Evolutionary conservation across 768 basidiomycete genomes (phyloP), one percentile per base, ranked within the genome.

Genomic region (Mycena epipterygia): DNA sequence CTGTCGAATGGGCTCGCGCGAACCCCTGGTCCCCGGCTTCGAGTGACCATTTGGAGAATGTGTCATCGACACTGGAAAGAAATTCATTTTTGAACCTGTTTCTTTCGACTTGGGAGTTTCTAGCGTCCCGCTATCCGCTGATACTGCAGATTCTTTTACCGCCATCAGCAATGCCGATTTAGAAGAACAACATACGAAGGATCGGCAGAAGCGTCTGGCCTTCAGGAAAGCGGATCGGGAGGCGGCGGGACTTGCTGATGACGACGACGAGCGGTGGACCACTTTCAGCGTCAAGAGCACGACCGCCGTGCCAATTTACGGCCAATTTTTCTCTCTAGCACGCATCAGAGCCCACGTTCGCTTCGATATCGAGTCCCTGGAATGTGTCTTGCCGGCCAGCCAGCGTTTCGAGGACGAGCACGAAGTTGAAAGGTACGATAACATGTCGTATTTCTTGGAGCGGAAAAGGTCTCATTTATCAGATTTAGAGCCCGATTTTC

Each of bases 21-120:
- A 64, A 8, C 39, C 62, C 30, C 29, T 53, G 27, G 35, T 19
- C 3, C 62, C 62, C 7, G 37, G n/a, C 16, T 64, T 64, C 51
- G 37, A 52, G 19, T 64, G 62, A 39, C 49, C 62, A 12, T 64
- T 64, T 27, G 49, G 21, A 51, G 49, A 52, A 1, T 64, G 62
- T 14, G 49, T 64, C 4, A 41, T 61, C n/a, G 14, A 53, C 51
- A 61, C 65, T 12, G 37, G 59, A 9, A 35, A 35, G 5, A 3
- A 8, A 2, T 3, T 32, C 3, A 1, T 5, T 11, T 59, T 67
- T 25, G 46, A 21, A 2, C 57, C 64, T 21, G 46, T 30, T 14
- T 25, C 5, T 9, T 2, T 33, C 2, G 29, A 17, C 7, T 13
- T 21, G 23, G 30, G 9, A 14, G 37, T 1, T n/a, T 27, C 5